Evolutionary conservation across 73 alveolate species (phyloP), one percentile per base, ranked within the genome.

Genomic region (Paramecium pentaurelia): DNA sequence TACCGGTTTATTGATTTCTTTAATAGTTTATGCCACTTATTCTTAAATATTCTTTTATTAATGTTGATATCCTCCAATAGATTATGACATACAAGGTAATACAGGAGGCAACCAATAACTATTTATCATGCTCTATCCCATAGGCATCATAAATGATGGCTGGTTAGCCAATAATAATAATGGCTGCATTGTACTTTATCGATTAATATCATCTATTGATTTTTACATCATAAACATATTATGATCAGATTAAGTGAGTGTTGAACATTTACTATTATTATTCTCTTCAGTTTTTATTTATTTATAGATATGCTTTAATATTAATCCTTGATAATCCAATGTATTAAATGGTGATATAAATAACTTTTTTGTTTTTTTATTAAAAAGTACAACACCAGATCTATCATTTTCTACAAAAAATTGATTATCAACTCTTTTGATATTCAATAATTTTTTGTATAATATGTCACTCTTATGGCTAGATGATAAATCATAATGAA

Each of bases 31-130:
- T 8, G 49, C 84, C 1, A 64, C 84, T 9, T 64, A 14, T 64
- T 64, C 84, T 64, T 64, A 14, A 8, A 64, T 64, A 28, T 64
- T 64, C 28, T 28, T 28, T 64, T 64, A 28, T 73, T 73, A 38
- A 30, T 73, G 87, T 20, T 73, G 40, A 73, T 40, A 73, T 32
- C 64, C 60, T n/a, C 87, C 87, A 14, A 73, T 73, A 8, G 87
- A 73, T 40, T 73, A 7, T 12, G 87, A 73, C 60, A 73, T 73
- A 16, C 60, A 73, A 37, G 87, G 87, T 36, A 73, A 20, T 37
- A 73, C 87, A 16, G 87, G 87, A 12, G 87, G 87, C 18, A 73
- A 40, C 87, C 87, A 73, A 73, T 73, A 73, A 73, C 87, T 73
- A 73, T 73, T 73, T n/a, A 73, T 37, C 58, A 73, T 40, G 60